Conservation (phyloP, 139 green algal genomes). For the Parachlorella kessleri region DNA sequence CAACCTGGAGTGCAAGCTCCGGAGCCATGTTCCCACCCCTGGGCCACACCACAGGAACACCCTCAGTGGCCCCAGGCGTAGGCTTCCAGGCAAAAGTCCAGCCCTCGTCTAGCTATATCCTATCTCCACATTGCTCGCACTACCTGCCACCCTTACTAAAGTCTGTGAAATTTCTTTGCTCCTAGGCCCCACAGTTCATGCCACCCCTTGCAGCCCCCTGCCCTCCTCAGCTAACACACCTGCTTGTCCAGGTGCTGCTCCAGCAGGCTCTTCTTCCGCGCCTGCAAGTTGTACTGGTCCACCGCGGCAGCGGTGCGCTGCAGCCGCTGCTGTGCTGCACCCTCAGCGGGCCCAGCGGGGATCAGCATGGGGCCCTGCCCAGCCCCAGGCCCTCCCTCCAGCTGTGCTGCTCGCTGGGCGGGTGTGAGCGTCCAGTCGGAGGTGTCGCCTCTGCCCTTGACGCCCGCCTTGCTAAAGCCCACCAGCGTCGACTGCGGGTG, state of each 20-base stretch:
- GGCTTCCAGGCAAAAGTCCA: too few relatives aligned
- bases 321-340: neutral
- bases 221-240: slow-evolving; percentile 3
- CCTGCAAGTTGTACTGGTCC: slow-evolving; percentile 44
- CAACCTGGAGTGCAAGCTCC: too few relatives aligned
- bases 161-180: too few relatives aligned
- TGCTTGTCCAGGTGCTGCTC: slow-evolving; percentile 68
- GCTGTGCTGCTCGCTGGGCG: slow-evolving; percentile 41
- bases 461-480: slow-evolving; percentile 28
- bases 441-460: slow-evolving; percentile 56
- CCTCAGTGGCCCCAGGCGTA: too few relatives aligned
- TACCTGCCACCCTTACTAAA: too few relatives aligned
- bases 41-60: too few relatives aligned
- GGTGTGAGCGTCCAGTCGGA: slow-evolving; percentile 76
- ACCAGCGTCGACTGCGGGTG: slow-evolving; percentile 16
- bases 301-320: slow-evolving; percentile 27
- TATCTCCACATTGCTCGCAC: too few relatives aligned
- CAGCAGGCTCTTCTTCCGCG: slow-evolving; percentile 68
- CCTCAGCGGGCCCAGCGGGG: neutral
- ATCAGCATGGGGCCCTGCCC: slow-evolving; percentile 27
- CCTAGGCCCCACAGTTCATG: too few relatives aligned
- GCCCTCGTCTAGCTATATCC: too few relatives aligned
- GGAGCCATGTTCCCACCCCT: too few relatives aligned
- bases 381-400: slow-evolving; percentile 37
- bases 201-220: too few relatives aligned